Base-by-base conservation (phyloP, 164 flowering plant genomes). In the Piper longum region DNA sequence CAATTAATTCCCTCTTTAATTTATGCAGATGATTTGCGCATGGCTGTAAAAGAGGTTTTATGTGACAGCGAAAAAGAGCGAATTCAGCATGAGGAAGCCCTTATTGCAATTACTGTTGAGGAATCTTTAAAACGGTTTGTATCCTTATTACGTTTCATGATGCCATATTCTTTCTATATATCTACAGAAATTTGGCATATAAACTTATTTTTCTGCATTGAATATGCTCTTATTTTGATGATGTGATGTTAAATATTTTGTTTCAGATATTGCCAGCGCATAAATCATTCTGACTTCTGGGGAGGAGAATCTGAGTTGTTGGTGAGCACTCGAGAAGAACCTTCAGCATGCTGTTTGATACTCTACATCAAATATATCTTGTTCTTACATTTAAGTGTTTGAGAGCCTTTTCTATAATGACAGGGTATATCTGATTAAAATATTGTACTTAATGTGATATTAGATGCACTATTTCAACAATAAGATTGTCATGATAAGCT, bases 281-380 rank as follows among this genome's bases (percentile, higher is more conserved):
- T 91, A 72, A 75, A 66, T 62, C 69, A 80, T 44, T 68, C 90
- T 62, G 84, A 91, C 71, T 91, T 91, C 66, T 91, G 98, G 98
- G 98, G 98, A 64, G 96, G 98, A 61, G 96, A 91, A 72, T 83
- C 96, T 41, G 95, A 91, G 72, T 74, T 91, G 36, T 75, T 89
- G 91, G 95, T 91, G 54, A 77, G 91, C 76, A 48, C 52, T 48
- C 9, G 12, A 48, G 14, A 14, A 48, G 52, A 44, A 44, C 14
- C 14, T 9, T 48, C 14, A 48, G 36, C 14, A 48, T 5, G 52
- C 8, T 48, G 52, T 9, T 9, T 14, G 14, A 9, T 48, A 48
- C 52, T 48, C 52, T 48, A 45, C 3, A 12, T 5, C 11, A 16
- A 8, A 56, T 56, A 17, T 56, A 56, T 56, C 59, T 19, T 61